These are phyloP conservation scores for Cudoniella acicularis DNA, from an alignment of 495 filamentous ascomycete genomes.

Conservation along the genomic window DNA sequence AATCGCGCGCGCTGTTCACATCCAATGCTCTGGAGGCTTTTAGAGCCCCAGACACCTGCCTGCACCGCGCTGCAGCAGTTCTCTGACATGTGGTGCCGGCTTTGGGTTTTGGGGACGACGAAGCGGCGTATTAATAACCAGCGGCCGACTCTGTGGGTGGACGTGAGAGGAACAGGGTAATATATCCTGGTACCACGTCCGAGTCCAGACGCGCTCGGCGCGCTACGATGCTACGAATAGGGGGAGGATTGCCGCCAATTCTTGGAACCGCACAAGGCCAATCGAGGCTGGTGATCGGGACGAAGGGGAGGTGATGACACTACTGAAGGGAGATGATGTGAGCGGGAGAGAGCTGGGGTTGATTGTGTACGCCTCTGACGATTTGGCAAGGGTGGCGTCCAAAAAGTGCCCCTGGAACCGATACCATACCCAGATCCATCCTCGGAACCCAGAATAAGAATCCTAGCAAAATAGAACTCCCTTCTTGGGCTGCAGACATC, in stretches of 20 bases:
- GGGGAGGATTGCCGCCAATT: too few species aligned
- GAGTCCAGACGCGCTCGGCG: not conserved
- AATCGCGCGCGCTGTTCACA: not conserved
- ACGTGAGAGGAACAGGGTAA: not conserved
- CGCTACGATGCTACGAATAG: too few species aligned
- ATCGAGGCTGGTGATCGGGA: not conserved
- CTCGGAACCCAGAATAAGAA: too few species aligned
- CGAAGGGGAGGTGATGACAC: too few species aligned
- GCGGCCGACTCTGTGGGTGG: not conserved
- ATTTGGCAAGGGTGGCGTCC: not conserved
- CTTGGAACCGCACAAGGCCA: not conserved
- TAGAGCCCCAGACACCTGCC: not conserved
- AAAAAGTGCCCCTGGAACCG: not conserved
- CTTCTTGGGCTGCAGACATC: too few species aligned
- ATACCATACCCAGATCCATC: too few species aligned
- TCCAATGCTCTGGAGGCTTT: conserved; percentile 1
- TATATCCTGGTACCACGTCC: not conserved
- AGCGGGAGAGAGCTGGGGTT: not conserved
- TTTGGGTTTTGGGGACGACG: too few species aligned
- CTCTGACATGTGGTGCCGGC: conserved; percentile 8
- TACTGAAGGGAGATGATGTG: not conserved
- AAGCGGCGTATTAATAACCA: not conserved
- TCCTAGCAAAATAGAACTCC: too few species aligned
- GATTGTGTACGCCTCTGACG: conserved; percentile 2
- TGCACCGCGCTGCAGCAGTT: conserved; percentile 5